Conservation (phyloP, 2,329 filamentous ascomycete genomes). For the Aspergillus bombycis region DNA sequence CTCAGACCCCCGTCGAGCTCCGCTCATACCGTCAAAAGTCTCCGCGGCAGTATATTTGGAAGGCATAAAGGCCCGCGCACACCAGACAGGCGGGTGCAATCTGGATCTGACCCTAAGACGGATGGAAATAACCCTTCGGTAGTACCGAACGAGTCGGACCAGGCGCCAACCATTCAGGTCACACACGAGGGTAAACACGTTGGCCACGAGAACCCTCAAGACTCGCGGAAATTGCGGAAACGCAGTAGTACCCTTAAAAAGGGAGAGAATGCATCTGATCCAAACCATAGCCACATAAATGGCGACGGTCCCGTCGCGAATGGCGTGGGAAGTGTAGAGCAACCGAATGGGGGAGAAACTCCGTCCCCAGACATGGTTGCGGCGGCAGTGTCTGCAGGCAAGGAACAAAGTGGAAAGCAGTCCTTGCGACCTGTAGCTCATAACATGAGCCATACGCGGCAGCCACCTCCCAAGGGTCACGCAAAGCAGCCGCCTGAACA, state of each 20-base stretch:
- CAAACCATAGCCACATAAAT: slow-evolving; percentile 28
- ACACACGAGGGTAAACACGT: slow-evolving; percentile 61
- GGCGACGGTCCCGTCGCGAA: slow-evolving; percentile 18
- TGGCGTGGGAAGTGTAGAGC: slow-evolving; percentile 14
- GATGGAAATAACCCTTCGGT: slow-evolving; percentile 14
- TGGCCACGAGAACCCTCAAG: slow-evolving; percentile 33
- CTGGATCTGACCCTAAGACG: slow-evolving; percentile 30
- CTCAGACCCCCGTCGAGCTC: slow-evolving; percentile 67
- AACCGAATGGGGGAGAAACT: slow-evolving; percentile 14
- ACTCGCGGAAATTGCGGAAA: slow-evolving; percentile 39
- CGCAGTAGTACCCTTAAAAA: slow-evolving; percentile 37
- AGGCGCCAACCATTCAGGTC: slow-evolving; percentile 75
- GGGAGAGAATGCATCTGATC: slow-evolving; percentile 24
- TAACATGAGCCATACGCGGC: slow-evolving; percentile 40
- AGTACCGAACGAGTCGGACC: slow-evolving; percentile 36
- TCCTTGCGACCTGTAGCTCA: slow-evolving; percentile 38
- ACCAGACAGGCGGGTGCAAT: slow-evolving; percentile 50
- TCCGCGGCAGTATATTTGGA: slow-evolving; percentile 79
- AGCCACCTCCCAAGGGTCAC: slow-evolving; percentile 41
- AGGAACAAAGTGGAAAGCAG: slow-evolving; percentile 35
- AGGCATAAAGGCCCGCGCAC: slow-evolving; percentile 53
- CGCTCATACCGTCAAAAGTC: slow-evolving; percentile 69
- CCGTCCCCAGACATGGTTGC: slow-evolving; percentile 29
- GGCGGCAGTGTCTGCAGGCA: slow-evolving; percentile 31
- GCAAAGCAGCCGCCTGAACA: slow-evolving; percentile 48